Conservation (phyloP, 176 grass and related monocot genomes). For the Musa itinerans region DNA sequence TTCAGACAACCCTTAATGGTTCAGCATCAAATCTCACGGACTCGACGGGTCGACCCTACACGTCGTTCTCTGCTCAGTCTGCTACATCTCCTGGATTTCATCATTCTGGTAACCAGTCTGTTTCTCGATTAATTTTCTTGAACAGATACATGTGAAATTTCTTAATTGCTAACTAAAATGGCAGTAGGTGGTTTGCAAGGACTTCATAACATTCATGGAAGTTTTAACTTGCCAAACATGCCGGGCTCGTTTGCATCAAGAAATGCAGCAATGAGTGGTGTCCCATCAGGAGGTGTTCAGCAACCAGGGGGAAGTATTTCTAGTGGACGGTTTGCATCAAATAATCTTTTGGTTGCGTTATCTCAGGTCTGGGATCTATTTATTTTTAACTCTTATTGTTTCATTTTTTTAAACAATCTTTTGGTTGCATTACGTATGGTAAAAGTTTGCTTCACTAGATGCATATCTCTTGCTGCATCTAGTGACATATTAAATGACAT, state of each 20-base stretch:
- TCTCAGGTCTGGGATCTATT: conserved; percentile 58
- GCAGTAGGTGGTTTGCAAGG: conserved; percentile 35
- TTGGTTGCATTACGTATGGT: background rate
- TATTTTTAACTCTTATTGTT: background rate
- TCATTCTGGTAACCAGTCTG: conserved; percentile 60
- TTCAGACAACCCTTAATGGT: conserved; percentile 72
- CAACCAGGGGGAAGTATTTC: conserved; percentile 81
- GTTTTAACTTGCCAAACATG: conserved; percentile 70
- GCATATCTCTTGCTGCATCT: background rate
- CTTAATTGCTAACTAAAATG: background rate
- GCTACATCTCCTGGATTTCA: conserved; percentile 71
- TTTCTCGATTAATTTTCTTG: background rate
- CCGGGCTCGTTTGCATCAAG: conserved; percentile 64
- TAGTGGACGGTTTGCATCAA: conserved; percentile 72
- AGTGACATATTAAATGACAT: background rate
- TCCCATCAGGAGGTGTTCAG: conserved; percentile 77
- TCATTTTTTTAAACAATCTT: background rate
- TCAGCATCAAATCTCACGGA: conserved; percentile 72
- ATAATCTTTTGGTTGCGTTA: conserved; percentile 69
- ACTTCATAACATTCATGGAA: conserved; percentile 78
- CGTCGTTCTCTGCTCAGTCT: conserved; percentile 76
- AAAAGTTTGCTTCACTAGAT: background rate
- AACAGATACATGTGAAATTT: background rate
- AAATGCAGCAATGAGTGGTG: conserved; percentile 76
- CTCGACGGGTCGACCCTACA: conserved; percentile 63